Evolutionary conservation across 345 rosid species (phyloP).

Genomic region (Mallotus nudiflorus): DNA sequence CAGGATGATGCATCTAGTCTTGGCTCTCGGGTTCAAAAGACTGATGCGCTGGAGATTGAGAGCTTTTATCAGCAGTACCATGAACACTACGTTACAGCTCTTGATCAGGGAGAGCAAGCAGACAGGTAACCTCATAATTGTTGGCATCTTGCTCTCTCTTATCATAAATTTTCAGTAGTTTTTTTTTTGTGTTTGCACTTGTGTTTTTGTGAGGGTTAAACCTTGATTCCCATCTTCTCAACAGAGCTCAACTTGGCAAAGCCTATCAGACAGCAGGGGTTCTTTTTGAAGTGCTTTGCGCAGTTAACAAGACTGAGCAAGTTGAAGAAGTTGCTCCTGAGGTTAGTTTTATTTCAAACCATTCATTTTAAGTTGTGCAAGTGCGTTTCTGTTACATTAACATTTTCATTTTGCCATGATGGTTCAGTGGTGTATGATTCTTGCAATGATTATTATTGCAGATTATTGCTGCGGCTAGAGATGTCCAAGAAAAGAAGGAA

Average conservation of each 20-base stretch:
- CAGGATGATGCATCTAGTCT: constrained; percentile 96
- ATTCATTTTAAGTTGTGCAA: constrained; percentile 1
- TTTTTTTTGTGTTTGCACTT: neutral
- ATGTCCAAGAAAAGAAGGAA: constrained; percentile 97
- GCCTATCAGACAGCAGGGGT: constrained; percentile 99
- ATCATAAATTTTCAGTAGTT: neutral
- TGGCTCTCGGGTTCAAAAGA: constrained; percentile 89
- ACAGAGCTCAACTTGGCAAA: constrained; percentile 98
- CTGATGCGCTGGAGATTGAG: constrained; percentile 93
- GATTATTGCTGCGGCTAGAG: constrained; percentile 98
- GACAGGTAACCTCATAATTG: constrained; percentile 68
- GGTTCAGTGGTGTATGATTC: neutral
- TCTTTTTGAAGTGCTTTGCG: constrained; percentile 96
- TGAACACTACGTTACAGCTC: constrained; percentile 83
- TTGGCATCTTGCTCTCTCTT: no score
- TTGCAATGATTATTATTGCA: constrained; percentile 36
- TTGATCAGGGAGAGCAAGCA: constrained; percentile 95
- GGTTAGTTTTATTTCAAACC: constrained; percentile 66
- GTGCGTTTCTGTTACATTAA: neutral
- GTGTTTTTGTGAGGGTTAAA: neutral
- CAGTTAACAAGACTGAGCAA: constrained; percentile 92
- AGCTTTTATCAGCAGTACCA: constrained; percentile 91
- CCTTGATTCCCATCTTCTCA: constrained; percentile 22
- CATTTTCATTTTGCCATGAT: neutral
- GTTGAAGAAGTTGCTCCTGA: constrained; percentile 99